These are phyloP conservation scores for Sodiomyces alkalinus DNA, from an alignment of 2,329 filamentous ascomycete genomes.

Conservation along the genomic window DNA sequence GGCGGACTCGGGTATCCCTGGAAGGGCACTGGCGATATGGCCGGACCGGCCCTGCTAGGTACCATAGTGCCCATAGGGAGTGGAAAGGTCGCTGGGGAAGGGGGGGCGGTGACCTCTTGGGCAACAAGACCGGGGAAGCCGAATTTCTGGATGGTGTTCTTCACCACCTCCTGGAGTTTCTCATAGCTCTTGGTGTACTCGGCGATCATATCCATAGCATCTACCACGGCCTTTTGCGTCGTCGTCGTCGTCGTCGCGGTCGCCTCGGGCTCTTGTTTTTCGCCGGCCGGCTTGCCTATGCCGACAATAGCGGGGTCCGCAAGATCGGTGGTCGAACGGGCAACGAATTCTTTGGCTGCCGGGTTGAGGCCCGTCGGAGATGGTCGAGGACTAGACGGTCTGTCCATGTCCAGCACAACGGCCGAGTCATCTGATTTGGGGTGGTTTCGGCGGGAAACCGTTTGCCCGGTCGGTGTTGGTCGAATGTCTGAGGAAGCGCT, in stretches of 20 bases:
- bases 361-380: constrained; percentile 1
- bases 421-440: not conserved
- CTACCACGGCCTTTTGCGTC: not conserved
- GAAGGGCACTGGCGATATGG: no score
- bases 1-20: not conserved
- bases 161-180: constrained; percentile 2
- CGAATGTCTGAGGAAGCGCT: no score
- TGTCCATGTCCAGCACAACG: not conserved
- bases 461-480: no score
- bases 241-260: not conserved
- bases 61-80: no score
- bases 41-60: no score
- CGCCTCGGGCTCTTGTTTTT: no score
- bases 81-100: not conserved
- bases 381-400: not conserved
- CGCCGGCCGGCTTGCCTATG: not conserved
- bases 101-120: not conserved
- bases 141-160: constrained; percentile 3
- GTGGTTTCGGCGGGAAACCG: not conserved
- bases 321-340: no score
- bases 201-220: not conserved
- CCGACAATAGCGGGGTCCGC: not conserved
- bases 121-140: constrained; percentile 1
- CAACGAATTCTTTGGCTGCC: not conserved
- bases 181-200: constrained; percentile 1